Evolutionary conservation across 2,329 filamentous ascomycete genomes (phyloP), one percentile per base, ranked within the genome.

Genomic region (Chalaropsis ovoidea): DNA sequence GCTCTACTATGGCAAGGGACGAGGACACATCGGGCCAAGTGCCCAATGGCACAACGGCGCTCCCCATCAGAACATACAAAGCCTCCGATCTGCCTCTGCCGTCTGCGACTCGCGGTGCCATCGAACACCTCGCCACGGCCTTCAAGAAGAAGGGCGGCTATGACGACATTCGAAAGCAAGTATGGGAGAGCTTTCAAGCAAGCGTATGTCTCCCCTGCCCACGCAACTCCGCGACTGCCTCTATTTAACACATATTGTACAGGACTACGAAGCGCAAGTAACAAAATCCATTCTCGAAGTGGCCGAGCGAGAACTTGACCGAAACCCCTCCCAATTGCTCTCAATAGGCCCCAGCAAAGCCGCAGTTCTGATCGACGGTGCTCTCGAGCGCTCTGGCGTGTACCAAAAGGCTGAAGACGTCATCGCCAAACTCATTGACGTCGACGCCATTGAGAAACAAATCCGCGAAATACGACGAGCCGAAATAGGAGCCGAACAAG

Each of bases 131-230:
- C 24, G 83, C 88, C n/a, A 86, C 89, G 72, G 86, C 82, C 11
- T 93, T 92, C 77, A 92, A 92, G 76, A 93, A 92, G 77, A 90
- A 90, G 75, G 89, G 89, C 68, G 87, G 88, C 66, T 94, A 92
- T 72, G 89, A 94, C 75, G 78, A 81, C 15, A 82, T 92, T 69
- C 85, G 89, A 68, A 92, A 90, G 73, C 82, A 88, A 70, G 81
- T 89, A 11, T 90, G 88, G 82, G 83, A 88, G 58, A 85, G 88
- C 67, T 89, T 90, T 70, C 84, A 86, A 71, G 81, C 82, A 39
- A 86, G 84, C 70, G 87, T 90, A 80, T 67, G 81, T 66, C 45
- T 43, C 49, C 11, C 45, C 22, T 19, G 4, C 19, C 10, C 13
- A 3, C 61, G n/a, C 19, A 56, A 27, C 10, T 43, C 13, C 19